Base-by-base conservation (phyloP, 495 filamentous ascomycete species). In the Lichenothelia convexa region DNA sequence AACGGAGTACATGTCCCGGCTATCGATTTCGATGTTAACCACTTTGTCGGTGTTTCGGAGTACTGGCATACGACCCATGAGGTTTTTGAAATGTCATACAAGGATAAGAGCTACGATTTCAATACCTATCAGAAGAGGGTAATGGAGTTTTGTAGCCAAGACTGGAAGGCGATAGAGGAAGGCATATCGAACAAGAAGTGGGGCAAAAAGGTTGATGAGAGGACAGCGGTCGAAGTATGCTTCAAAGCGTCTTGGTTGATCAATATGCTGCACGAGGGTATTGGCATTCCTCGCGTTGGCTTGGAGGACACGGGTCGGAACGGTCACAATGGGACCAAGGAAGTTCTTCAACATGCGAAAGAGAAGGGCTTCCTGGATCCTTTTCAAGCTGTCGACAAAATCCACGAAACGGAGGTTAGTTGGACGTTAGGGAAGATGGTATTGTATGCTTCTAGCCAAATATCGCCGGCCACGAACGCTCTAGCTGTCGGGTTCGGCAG, bases 1-100 rank as follows among this genome's bases (percentile, higher is more conserved):
- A 75, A 89, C 41, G 81, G 91, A 0, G 68, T 83, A 32, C 85
- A 95, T 49, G 82, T 85, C 2, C 89, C 89, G 0, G 84, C 87
- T 1, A 94, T 99, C 37, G 89, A 99, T 54, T 99, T 95, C 50
- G 77, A 89, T 35, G 75, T 99, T 26, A 99, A 99, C 42, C 89
- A 95, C 51, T 99, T 99, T 48, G 76, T 99, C 18, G 89, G 89
- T 5, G 87, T 99, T 36, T 93, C 85, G 13, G 89, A 99, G 51
- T 99, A 92, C 51, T 99, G 89, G 89, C 89, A 99, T 58, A 93
- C 87, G 0, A 99, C 89, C 0, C 87, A 94, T 48, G 83, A 91
- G 33, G 73, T 94, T 1, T 94, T 95, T 47, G 79, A 83, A 41
- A 74, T 73, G 51, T 73, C 71, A 19, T 67, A 80, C 47, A 78